phyloP scores from a whole-genome alignment of 192 early-diverging fungal genomes.

The Podila epicladia region DNA sequence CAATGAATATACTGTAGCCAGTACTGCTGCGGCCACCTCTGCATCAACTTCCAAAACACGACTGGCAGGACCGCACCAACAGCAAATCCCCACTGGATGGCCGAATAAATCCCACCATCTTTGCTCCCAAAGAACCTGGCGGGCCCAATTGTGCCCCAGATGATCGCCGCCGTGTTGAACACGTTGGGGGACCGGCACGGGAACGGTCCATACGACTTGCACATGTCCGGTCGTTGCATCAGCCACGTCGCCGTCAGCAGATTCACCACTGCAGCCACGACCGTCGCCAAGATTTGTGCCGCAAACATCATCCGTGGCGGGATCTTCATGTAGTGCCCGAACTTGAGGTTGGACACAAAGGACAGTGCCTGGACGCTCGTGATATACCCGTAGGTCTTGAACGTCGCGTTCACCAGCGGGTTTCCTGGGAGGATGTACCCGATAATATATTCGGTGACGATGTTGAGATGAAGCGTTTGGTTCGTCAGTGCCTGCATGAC shows the following conservation, averaged over 20 bases:
- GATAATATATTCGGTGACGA: constrained; percentile 58
- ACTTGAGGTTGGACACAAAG: constrained; percentile 76
- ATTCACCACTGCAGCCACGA: constrained; percentile 53
- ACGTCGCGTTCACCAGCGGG: constrained; percentile 60
- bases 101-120: constrained; percentile 10
- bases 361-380: constrained; percentile 80
- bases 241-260: constrained; percentile 41
- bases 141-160: constrained; percentile 74
- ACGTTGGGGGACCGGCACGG: constrained; percentile 46
- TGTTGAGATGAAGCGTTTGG: constrained; percentile 56
- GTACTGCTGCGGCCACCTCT: constrained; percentile 10
- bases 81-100: constrained; percentile 31
- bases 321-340: constrained; percentile 81
- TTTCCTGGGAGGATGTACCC: constrained; percentile 60
- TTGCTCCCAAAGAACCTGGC: constrained; percentile 55
- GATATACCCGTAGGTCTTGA: constrained; percentile 66
- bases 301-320: constrained; percentile 72
- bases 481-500: constrained; percentile 65
- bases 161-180: constrained; percentile 67
- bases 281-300: constrained; percentile 66
- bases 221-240: constrained; percentile 42
- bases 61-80: constrained; percentile 22
- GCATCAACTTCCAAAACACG: constrained; percentile 7
- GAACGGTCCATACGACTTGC: constrained; percentile 50
- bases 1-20: constrained; percentile 70